Evolutionary conservation across 129 eudicot species (phyloP).

Genomic region (Artemisia tridentata): DNA sequence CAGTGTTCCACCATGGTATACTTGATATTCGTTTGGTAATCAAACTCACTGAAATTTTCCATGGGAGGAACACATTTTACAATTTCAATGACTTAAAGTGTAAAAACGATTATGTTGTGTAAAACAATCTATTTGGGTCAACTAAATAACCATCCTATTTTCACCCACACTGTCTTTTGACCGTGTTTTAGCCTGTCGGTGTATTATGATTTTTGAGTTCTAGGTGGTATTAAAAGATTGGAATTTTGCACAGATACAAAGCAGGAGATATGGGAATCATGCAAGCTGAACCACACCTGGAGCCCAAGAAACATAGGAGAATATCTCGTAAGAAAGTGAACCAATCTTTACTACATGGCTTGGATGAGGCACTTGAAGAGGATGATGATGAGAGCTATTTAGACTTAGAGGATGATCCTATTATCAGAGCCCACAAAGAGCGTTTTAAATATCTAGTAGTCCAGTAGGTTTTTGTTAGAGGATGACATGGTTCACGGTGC

Average conservation of each 20-base stretch:
- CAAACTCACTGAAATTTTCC: too few species aligned
- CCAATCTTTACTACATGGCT: conserved; percentile 59
- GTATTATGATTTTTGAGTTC: neutral
- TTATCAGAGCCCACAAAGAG: conserved; percentile 32
- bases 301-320: conserved; percentile 84
- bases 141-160: too few species aligned
- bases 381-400: conserved; percentile 54
- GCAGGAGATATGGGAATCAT: conserved; percentile 68
- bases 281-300: conserved; percentile 79
- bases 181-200: neutral
- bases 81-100: too few species aligned
- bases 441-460: conserved; percentile 26
- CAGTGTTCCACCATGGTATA: too few species aligned
- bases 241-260: conserved; percentile 51
- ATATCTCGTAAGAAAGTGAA: conserved; percentile 74
- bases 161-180: too few species aligned
- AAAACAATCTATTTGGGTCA: too few species aligned
- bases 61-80: too few species aligned
- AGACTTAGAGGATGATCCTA: conserved; percentile 52
- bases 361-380: conserved; percentile 59
- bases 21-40: too few species aligned
- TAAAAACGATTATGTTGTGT: too few species aligned
- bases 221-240: conserved; percentile 4
- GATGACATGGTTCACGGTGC: conserved; percentile 7
- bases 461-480: neutral